Evolutionary conservation across 192 early-diverging fungal genomes (phyloP).

Genomic region (Obelidium mucronatum): DNA sequence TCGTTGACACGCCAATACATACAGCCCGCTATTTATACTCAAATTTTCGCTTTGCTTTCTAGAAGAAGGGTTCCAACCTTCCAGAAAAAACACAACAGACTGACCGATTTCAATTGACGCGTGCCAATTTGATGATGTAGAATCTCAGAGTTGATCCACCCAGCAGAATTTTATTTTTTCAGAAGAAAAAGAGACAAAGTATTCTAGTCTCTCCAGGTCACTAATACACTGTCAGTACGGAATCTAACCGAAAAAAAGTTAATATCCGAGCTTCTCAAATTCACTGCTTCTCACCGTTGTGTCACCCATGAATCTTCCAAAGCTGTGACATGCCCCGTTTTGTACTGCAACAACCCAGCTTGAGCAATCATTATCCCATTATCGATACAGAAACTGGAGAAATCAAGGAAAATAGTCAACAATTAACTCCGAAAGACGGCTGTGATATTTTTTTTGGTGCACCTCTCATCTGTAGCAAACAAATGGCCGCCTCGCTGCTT

Average conservation of each 20-base stretch:
- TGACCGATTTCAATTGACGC: no score
- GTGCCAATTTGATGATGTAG: no score
- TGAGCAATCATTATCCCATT: slow-evolving; percentile 99
- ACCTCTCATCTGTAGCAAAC: slow-evolving; percentile 97
- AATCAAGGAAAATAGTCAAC: neutral
- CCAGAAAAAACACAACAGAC: no score
- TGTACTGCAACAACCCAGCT: slow-evolving; percentile 87
- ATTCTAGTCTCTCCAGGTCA: slow-evolving; percentile 47
- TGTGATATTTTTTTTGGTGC: slow-evolving; percentile 18
- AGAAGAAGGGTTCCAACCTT: no score
- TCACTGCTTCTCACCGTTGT: slow-evolving; percentile 65
- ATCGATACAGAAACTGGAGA: slow-evolving; percentile 88
- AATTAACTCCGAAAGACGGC: slow-evolving; percentile 8
- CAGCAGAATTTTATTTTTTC: no score
- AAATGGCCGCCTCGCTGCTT: slow-evolving; percentile 83
- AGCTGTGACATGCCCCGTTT: slow-evolving; percentile 80
- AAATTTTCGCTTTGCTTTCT: no score
- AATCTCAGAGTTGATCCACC: no score
- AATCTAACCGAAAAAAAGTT: slow-evolving; percentile 35
- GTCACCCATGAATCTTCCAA: slow-evolving; percentile 90
- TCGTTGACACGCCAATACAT: no score
- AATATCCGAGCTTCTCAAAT: neutral
- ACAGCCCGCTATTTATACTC: no score
- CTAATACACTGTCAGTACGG: slow-evolving; percentile 52
- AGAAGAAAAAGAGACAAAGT: no score